Evolutionary conservation across 1,284 basidiomycete genomes (phyloP), one percentile per base, ranked within the genome.

Genomic region (Leucoagaricus sp.): DNA sequence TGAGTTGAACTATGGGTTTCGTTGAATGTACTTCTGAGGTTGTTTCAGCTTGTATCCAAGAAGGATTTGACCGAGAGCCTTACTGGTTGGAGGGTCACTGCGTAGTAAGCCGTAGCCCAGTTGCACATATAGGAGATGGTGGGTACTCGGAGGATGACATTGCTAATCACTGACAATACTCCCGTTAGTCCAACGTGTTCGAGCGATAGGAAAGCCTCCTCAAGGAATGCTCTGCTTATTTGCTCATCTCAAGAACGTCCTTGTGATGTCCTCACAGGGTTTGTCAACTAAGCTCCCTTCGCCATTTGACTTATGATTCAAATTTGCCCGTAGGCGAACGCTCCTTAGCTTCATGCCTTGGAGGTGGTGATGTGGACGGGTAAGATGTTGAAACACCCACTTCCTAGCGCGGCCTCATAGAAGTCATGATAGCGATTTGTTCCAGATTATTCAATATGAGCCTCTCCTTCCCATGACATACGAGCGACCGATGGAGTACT

Each of bases 301-400:
- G n/a, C n/a, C n/a, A n/a, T n/a, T n/a, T n/a, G n/a, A n/a, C n/a
- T n/a, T n/a, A n/a, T n/a, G n/a, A n/a, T n/a, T n/a, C n/a, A n/a
- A n/a, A 26, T 25, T 48, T 26, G 55, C 10, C 33, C 31, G 10
- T 59, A 90, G 87, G 88, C 3, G 59, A 64, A 1, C 80, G 86
- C 49, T 85, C 89, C 1, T 65, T 91, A 49, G 80, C 89, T 15
- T 87, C 86, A 6, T 83, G 79, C 61, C 74, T 91, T 19, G 85
- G 80, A 17, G 89, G 89, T 36, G 89, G 89, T 0, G 88, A 91
- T 71, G 73, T 91, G 38, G 89, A 91, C 61, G 88, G 87, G 86
- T 89, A 68, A 51, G 72, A 56, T n/a, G n/a, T 28, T 23, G 51
- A 9, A 25, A 29, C 36, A 15, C 38, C 48, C 26, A 48, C 21